These are phyloP conservation scores for Prillingera fragicola DNA, from an alignment of 1,284 basidiomycete genomes.

Conservation along the genomic window DNA sequence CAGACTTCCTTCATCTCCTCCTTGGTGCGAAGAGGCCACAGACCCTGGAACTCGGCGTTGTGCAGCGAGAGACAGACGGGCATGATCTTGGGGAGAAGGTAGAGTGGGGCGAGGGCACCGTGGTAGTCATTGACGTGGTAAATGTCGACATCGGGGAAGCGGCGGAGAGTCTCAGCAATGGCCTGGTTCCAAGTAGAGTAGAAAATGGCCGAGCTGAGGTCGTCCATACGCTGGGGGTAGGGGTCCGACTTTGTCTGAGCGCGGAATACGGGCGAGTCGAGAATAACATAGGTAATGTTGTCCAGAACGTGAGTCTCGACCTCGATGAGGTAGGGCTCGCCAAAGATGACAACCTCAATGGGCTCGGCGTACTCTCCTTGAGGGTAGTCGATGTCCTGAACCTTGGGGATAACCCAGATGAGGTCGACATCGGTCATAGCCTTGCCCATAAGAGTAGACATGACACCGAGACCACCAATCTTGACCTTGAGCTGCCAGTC, in stretches of 20 bases:
- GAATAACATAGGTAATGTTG: conserved; percentile 87
- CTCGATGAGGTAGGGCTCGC: conserved; percentile 87
- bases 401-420: conserved; percentile 87
- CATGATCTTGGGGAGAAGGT: conserved; percentile 79
- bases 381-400: conserved; percentile 85
- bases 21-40: conserved; percentile 89
- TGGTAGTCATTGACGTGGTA: conserved; percentile 69
- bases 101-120: conserved; percentile 80
- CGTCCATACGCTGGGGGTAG: conserved; percentile 92
- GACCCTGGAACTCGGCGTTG: conserved; percentile 92
- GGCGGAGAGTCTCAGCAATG: conserved; percentile 78
- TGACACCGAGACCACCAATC: conserved; percentile 91
- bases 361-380: conserved; percentile 83
- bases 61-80: conserved; percentile 87
- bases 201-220: conserved; percentile 88
- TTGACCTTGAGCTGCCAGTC: conserved; percentile 96
- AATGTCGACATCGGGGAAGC: conserved; percentile 77
- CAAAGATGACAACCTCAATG: conserved; percentile 91
- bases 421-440: conserved; percentile 93
- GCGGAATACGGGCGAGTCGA: conserved; percentile 89
- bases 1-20: conserved; percentile 97
- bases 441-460: conserved; percentile 93
- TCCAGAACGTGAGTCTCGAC: conserved; percentile 84
- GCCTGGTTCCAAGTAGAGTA: conserved; percentile 97
- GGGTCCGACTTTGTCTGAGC: conserved; percentile 90